These are phyloP conservation scores for Pythium scleroteichum DNA, from an alignment of 352 stramenopile species.

Conservation along the genomic window DNA sequence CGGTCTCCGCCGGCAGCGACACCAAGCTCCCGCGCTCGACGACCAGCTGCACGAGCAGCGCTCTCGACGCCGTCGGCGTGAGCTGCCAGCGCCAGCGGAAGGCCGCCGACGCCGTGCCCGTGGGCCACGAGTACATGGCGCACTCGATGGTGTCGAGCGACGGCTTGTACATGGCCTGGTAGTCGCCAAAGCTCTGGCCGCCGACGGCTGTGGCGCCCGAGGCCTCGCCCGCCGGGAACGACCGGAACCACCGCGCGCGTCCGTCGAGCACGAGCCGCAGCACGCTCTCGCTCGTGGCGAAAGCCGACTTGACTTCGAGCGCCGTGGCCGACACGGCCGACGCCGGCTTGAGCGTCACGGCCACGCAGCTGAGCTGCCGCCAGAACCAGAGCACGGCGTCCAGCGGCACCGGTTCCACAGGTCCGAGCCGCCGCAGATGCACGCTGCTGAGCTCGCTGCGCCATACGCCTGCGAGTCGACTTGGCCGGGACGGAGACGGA, in stretches of 20 bases:
- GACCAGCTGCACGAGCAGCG: background rate
- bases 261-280: slow-evolving; percentile 12
- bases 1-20: background rate
- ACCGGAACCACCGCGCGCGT: background rate
- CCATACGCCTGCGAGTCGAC: slow-evolving; percentile 2
- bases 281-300: background rate
- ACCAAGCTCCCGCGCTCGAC: background rate
- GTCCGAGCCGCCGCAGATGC: background rate
- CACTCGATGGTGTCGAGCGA: background rate
- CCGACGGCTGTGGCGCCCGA: background rate
- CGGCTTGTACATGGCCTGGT: background rate
- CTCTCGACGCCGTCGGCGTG: background rate
- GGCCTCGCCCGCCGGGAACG: slow-evolving; percentile 10
- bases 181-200: slow-evolving; percentile 7
- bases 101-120: background rate
- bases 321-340: background rate
- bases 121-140: slow-evolving; percentile 11
- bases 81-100: slow-evolving; percentile 13
- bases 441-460: background rate
- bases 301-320: slow-evolving; percentile 7
- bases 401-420: background rate
- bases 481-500: background rate
- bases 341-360: background rate
- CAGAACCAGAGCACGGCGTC: slow-evolving; percentile 16
- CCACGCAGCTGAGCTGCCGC: slow-evolving; percentile 4